Base-by-base conservation (phyloP, 169 alveolate species). In the Blepharisma undulans region DNA sequence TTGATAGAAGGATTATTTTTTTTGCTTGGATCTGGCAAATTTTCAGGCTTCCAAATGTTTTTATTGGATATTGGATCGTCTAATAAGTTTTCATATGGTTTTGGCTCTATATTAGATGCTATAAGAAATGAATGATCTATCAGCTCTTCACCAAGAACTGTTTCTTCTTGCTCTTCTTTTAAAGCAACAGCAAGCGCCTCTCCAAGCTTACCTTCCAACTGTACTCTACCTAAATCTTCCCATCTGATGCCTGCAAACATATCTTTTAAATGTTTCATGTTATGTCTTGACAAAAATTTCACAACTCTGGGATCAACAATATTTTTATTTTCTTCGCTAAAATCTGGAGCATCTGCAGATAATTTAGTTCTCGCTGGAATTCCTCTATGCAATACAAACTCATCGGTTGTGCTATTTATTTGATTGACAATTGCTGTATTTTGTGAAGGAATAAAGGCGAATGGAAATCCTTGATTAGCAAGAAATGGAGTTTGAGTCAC, bases 361-460 rank as follows among this genome's bases (percentile, higher is more conserved):
- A 48, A 5, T 5, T 48, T 48, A 48, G 66, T 48, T 32, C 86
- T 78, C 0, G 34, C 6, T 29, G 86, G 66, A 21, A 6, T 32
- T 21, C 86, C 86, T 78, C 86, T 25, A 12, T 78, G 86, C 27
- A 78, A 78, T 21, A 32, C 86, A 32, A 78, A 78, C 10, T 78
- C 86, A 29, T 78, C 86, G 12, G 86, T 78, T 25, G 34, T 78
- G 60, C 71, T 29, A 32, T 78, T 78, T 78, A 78, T 78, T 78
- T 32, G 34, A 3, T 32, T 25, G 12, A 78, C 86, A 21, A 27
- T 1, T 25, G 29, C 86, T 21, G 60, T 8, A 29, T 78, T 25
- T 1, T 22, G 29, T n/a, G 86, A 78, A 25, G 29, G 29, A 27
- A 32, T 3, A 29, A 21, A 22, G 18, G 34, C 29, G 12, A 48